A percentile compares a stretch with the other conserved stretches of the same genome.
phyloP scores from a whole-genome alignment of 106 monocot genomes.

The Cymbidium sinense region DNA sequence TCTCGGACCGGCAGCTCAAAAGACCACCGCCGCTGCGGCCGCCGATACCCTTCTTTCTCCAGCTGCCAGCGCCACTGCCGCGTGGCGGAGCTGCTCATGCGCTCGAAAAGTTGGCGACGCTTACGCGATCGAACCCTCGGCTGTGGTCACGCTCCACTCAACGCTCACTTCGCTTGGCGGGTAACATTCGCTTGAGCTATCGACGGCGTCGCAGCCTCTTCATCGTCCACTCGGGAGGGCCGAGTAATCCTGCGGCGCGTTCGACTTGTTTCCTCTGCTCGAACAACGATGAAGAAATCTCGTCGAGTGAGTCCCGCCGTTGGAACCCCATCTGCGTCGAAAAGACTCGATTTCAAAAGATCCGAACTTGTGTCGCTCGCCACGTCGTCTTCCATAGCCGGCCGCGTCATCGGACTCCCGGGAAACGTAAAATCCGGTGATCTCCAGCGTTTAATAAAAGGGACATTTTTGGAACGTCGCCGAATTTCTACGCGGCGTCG shows the following conservation, averaged over 20 bases:
- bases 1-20: constrained; percentile 48
- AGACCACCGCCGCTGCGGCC: constrained; percentile 15
- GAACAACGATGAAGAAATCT: constrained; percentile 5
- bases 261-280: background rate
- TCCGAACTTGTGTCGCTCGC: constrained; percentile 77
- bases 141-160: constrained; percentile 69
- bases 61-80: constrained; percentile 5
- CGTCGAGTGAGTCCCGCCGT: constrained; percentile 44
- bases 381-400: constrained; percentile 31
- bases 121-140: constrained; percentile 50
- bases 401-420: constrained; percentile 2
- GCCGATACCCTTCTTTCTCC: background rate
- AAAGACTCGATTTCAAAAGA: constrained; percentile 67
- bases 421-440: constrained; percentile 10
- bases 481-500: background rate
- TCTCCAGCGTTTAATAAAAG: background rate
- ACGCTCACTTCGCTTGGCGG: constrained; percentile 81
- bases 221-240: constrained; percentile 3
- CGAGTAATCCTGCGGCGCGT: background rate
- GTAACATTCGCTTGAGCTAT: constrained; percentile 41
- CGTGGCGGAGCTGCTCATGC: constrained; percentile 20
- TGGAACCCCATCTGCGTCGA: constrained; percentile 23
- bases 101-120: constrained; percentile 55
- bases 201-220: constrained; percentile 9
- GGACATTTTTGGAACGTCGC: background rate